Evolutionary conservation across 257 asterid genomes (phyloP).

Genomic region (Gardenia jasminoides): DNA sequence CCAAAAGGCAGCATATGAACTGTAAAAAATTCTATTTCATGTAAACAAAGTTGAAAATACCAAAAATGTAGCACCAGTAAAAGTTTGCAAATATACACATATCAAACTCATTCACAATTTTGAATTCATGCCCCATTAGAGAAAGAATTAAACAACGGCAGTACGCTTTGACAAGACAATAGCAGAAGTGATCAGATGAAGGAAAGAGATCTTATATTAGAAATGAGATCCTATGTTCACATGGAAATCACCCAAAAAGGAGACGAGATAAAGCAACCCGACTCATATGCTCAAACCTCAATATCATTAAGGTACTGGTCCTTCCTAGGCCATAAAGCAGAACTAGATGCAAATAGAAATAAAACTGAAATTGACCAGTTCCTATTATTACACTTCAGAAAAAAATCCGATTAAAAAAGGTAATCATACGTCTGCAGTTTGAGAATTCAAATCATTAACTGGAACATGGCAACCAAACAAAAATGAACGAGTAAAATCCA

Average conservation of each 20-base stretch:
- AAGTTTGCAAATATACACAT: neutral
- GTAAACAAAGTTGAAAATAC: neutral
- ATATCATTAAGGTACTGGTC: neutral
- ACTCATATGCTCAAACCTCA: neutral
- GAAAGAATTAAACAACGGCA: neutral
- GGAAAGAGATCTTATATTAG: neutral
- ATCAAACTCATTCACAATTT: neutral
- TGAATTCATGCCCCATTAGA: neutral
- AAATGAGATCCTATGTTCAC: neutral
- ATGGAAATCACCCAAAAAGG: conserved; percentile 1
- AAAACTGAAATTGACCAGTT: neutral
- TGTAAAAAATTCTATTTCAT: neutral
- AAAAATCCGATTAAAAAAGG: neutral
- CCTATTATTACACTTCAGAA: neutral
- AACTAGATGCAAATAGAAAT: too few species aligned
- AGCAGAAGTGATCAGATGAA: neutral
- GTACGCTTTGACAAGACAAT: neutral
- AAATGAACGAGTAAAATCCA: neutral
- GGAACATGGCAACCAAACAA: neutral
- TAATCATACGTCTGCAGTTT: neutral
- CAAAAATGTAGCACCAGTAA: neutral
- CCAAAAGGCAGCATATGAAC: neutral
- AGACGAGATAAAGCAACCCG: neutral
- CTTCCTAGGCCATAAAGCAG: neutral
- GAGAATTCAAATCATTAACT: conserved; percentile 1